Evolutionary conservation across 352 stramenopile species (phyloP).

Genomic region (Thalassiosira sp.): DNA sequence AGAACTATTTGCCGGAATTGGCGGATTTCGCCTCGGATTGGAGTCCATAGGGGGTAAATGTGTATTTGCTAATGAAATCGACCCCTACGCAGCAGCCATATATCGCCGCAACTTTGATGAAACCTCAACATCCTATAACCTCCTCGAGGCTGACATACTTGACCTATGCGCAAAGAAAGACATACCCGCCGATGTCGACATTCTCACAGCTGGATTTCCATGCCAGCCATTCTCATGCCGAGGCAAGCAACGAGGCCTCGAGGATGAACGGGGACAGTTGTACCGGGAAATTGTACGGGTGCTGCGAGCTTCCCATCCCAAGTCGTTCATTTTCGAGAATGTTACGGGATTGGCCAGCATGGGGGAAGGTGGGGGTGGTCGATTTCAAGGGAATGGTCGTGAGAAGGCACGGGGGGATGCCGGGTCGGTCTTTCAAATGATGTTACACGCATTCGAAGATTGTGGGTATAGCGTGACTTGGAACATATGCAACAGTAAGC

Average conservation of each 20-base stretch:
- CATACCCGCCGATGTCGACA: slow-evolving; percentile 18
- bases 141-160: neutral
- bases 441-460: slow-evolving; percentile 29
- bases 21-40: slow-evolving; percentile 73
- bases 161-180: slow-evolving; percentile 11
- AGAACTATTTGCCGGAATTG: slow-evolving; percentile 74
- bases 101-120: slow-evolving; percentile 39
- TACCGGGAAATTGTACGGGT: slow-evolving; percentile 22
- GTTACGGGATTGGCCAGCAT: slow-evolving; percentile 62
- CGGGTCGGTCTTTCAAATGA: slow-evolving; percentile 18
- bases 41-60: slow-evolving; percentile 65
- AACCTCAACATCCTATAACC: neutral
- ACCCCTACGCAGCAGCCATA: slow-evolving; percentile 23
- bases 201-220: slow-evolving; percentile 72
- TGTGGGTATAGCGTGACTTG: slow-evolving; percentile 37
- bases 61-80: slow-evolving; percentile 62
- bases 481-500: slow-evolving; percentile 18
- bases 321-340: slow-evolving; percentile 75
- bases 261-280: neutral
- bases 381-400: neutral
- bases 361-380: slow-evolving; percentile 26
- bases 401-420: neutral
- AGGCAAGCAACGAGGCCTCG: neutral
- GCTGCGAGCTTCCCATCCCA: slow-evolving; percentile 54
- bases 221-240: slow-evolving; percentile 70